These are phyloP conservation scores for Phytophthora idaei DNA, from an alignment of 352 stramenopile genomes.

Conservation along the genomic window DNA sequence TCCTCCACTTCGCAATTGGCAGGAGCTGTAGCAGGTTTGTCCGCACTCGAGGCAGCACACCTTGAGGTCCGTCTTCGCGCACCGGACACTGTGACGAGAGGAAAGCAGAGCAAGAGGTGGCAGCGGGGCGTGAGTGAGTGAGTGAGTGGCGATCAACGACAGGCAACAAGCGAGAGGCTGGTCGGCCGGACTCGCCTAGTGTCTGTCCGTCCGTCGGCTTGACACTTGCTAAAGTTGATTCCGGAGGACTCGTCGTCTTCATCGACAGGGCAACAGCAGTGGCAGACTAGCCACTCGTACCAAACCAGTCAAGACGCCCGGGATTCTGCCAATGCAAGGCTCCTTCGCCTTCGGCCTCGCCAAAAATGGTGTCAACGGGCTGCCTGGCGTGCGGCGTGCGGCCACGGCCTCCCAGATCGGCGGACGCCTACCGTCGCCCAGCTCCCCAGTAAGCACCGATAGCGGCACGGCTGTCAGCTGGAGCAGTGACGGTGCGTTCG, in stretches of 20 bases:
- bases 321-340: constrained; percentile 50
- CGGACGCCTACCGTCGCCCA: constrained; percentile 46
- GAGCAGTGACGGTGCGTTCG: constrained; percentile 16
- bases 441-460: constrained; percentile 31
- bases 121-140: not conserved
- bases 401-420: constrained; percentile 66
- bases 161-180: constrained; percentile 15
- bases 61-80: not conserved
- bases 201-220: constrained; percentile 7
- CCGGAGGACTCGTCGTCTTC: not conserved
- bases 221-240: constrained; percentile 5
- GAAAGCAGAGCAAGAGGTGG: constrained; percentile 7
- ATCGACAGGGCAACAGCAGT: constrained; percentile 1
- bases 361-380: constrained; percentile 67
- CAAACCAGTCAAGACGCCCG: constrained; percentile 7
- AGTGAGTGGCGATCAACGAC: constrained; percentile 2
- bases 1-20: constrained; percentile 32
- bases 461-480: constrained; percentile 1
- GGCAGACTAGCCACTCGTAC: not conserved
- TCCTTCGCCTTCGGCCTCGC: constrained; percentile 59
- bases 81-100: not conserved
- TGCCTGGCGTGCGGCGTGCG: constrained; percentile 57
- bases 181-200: not conserved
- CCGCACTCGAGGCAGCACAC: constrained; percentile 3
- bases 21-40: constrained; percentile 25